These are phyloP conservation scores for Prunella vulgaris DNA, from an alignment of 257 asterid species.

Conservation along the genomic window DNA sequence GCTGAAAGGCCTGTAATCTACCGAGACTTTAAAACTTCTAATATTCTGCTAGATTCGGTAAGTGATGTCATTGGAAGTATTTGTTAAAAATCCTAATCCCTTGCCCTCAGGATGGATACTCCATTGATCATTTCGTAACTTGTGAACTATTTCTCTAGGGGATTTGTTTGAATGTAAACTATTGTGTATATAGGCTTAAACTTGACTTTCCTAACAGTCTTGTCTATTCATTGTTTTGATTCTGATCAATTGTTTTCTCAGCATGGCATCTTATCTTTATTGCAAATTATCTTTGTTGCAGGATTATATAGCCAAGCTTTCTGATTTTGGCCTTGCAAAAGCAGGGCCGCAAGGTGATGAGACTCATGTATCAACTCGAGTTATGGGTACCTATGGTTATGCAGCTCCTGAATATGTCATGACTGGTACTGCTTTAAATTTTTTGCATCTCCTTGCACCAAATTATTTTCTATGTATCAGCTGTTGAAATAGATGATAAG, in stretches of 20 bases:
- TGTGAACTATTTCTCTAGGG: conserved; percentile 13
- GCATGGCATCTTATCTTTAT: conserved; percentile 6
- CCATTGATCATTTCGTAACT: not conserved
- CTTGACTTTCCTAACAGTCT: not conserved
- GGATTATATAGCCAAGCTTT: conserved; percentile 95
- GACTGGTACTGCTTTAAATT: conserved; percentile 64
- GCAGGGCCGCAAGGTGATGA: conserved; percentile 99
- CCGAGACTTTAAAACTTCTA: conserved; percentile 97
- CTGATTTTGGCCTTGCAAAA: conserved; percentile 99
- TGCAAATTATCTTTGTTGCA: conserved; percentile 33
- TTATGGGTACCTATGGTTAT: conserved; percentile 99
- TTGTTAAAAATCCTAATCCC: not conserved
- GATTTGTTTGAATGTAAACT: not conserved
- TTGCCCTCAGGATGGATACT: not conserved
- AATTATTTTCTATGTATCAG: conserved; percentile 5
- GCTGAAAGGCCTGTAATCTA: conserved; percentile 98
- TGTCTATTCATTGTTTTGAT: not conserved
- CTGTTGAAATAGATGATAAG: conserved; percentile 2
- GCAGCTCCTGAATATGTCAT: conserved; percentile 99
- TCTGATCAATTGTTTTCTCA: not conserved
- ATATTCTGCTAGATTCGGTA: conserved; percentile 90
- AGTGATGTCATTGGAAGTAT: conserved; percentile 26
- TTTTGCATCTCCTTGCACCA: not conserved
- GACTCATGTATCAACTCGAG: conserved; percentile 98
- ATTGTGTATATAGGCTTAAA: not conserved